These are phyloP conservation scores for Xylariaceae sp. DNA, from an alignment of 2,329 filamentous ascomycete species.

Conservation along the genomic window DNA sequence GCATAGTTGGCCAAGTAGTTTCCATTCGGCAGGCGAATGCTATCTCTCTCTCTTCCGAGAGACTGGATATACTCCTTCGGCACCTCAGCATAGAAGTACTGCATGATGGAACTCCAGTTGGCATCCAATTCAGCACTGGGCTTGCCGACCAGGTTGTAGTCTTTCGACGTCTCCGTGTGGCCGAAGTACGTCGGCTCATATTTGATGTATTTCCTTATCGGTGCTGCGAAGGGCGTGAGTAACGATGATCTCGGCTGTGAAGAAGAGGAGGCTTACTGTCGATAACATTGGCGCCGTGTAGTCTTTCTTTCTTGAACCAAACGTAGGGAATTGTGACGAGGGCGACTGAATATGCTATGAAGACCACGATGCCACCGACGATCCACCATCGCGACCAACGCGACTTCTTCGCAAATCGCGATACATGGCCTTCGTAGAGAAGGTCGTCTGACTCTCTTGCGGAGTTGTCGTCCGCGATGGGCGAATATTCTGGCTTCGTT, in stretches of 20 bases:
- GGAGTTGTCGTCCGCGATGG: constrained; percentile 18
- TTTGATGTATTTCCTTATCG: constrained; percentile 18
- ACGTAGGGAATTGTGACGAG: constrained; percentile 19
- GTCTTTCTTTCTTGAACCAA: constrained; percentile 20
- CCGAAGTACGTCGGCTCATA: constrained; percentile 22
- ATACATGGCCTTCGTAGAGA: constrained; percentile 12
- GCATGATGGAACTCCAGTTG: constrained; percentile 22
- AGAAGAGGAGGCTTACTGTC: constrained; percentile 15
- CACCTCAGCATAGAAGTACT: constrained; percentile 24
- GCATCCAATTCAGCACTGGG: constrained; percentile 21
- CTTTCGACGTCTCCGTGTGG: constrained; percentile 20
- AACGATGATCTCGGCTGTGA: background rate
- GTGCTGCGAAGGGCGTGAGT: constrained; percentile 6
- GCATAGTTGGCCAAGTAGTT: constrained; percentile 26
- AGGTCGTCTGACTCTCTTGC: constrained; percentile 19
- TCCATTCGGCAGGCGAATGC: constrained; percentile 23
- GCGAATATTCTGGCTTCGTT: constrained; percentile 12
- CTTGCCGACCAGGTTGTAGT: constrained; percentile 19
- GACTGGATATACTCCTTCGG: constrained; percentile 23
- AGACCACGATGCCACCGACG: constrained; percentile 8
- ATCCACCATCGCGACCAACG: constrained; percentile 12
- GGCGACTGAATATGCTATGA: constrained; percentile 17
- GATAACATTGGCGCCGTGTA: constrained; percentile 24
- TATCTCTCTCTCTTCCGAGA: constrained; percentile 19
- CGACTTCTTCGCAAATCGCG: constrained; percentile 2